Base-by-base conservation (phyloP, 306 rosid species). In the Potentilla sterilis region DNA sequence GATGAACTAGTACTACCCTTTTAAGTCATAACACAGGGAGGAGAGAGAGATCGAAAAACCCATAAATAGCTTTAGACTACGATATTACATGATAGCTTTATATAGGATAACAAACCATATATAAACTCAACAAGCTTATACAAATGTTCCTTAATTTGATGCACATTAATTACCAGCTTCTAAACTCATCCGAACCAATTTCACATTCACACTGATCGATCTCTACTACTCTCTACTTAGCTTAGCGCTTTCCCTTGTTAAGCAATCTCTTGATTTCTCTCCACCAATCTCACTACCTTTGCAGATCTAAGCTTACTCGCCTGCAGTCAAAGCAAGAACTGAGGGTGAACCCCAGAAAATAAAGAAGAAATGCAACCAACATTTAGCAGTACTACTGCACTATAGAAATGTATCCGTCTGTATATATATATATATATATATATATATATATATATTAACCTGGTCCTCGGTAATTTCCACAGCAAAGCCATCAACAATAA, bases 291-390 rank as follows among this genome's bases (percentile, higher is more conserved):
- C 81, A 93, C 97, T 87, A 86, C 96, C 43, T 88, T 79, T 43
- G 94, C 97, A 86, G 94, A 89, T 89, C 97, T 88, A 72, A 93
- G 96, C 86, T 63, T 77, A 67, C 77, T 87, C 22, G 97, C 98
- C 98, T 93, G 88, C 4, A 37, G 2, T 62, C 15, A 55, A 73
- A 57, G 64, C 40, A 74, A 75, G 46, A 49, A 24, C 14, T 22
- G 9, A 24, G 10, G 12, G 67, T 16, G 66, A 49, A 62, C 40
- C n/a, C 28, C 28, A 40, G 24, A 37, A 37, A 28, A 28, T 28
- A 28, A 10, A n/a, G 19, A 80, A 58, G 22, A 68, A 19, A 4
- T 13, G 62, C 32, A 12, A 64, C 7, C 14, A 52, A 67, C 2
- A 9, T 8, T 4, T 0, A 46, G 5, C 49, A 46, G 11, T 13